Evolutionary conservation across 164 flowering plant species (phyloP), one percentile per base, ranked within the genome.

Genomic region (Chimonanthus salicifolius): DNA sequence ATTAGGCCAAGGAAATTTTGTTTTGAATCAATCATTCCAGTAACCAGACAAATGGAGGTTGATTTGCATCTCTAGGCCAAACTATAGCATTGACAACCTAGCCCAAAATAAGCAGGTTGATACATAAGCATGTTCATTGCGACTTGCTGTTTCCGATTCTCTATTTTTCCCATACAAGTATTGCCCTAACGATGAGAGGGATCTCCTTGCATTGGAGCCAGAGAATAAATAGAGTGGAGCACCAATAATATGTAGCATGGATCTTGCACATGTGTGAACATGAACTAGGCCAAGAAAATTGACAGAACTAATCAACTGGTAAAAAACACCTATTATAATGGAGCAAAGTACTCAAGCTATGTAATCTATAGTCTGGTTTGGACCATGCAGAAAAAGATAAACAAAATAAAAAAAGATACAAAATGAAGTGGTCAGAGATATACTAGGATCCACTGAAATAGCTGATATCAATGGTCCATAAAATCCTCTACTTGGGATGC

Each of bases 381-480:
- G 9, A 49, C 51, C 6, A 49, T 49, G 51, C 51, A 49, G 51
- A 9, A 49, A 49, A 10, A 3, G 16, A 54, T 5, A 54, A 54
- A 54, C 10, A 51, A 15, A 15, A 51, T 51, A 1, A 11, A 54
- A 54, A 51, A 51, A 15, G 58, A 51, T 51, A 1, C 16, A 6
- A 54, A 54, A 54, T 54, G 10, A 3, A n/a, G 60, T 54, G 60
- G 16, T 33, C 9, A 47, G 44, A 6, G 64, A 64, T 18, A 9
- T 63, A 72, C 74, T 33, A 18, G 74, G 74, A 47, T 63, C 50
- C 62, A 73, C 71, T 15, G 71, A 69, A 48, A 69, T 69, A 69
- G 71, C 71, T 51, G 71, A 69, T 69, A 69, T 69, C 43, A 72
- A 67, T 44, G 67, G 67, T 13, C 74, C 74, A 63, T 72, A 72